These are phyloP conservation scores for Senna tora DNA, from an alignment of 306 rosid species.

Conservation along the genomic window DNA sequence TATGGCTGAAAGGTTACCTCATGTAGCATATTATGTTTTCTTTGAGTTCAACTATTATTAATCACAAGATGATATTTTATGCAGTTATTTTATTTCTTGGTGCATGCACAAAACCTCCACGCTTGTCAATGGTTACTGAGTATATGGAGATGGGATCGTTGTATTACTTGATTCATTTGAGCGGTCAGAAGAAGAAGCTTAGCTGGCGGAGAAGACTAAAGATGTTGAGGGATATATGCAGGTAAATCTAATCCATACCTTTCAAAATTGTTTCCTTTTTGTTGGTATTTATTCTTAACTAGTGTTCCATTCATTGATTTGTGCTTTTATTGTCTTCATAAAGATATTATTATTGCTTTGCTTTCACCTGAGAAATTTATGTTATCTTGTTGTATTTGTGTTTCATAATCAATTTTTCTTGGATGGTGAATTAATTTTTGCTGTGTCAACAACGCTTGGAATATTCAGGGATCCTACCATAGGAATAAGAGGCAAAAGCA, in stretches of 20 bases:
- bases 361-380: conserved; percentile 9
- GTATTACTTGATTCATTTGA: conserved; percentile 86
- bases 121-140: conserved; percentile 94
- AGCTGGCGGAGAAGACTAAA: conserved; percentile 86
- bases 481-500: not conserved
- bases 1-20: conserved; percentile 17
- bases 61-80: conserved; percentile 41
- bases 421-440: not conserved
- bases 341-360: conserved; percentile 13
- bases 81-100: conserved; percentile 99
- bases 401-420: conserved; percentile 14
- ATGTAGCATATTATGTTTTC: conserved; percentile 26
- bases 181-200: conserved; percentile 92
- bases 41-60: conserved; percentile 30
- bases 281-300: conserved; percentile 29
- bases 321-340: conserved; percentile 8
- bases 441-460: not conserved
- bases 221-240: conserved; percentile 97
- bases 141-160: conserved; percentile 98
- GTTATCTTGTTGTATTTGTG: not conserved
- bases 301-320: conserved; percentile 4
- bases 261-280: conserved; percentile 23
- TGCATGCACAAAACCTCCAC: conserved; percentile 98
- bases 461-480: not conserved
- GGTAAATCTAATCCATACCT: conserved; percentile 48